These are phyloP conservation scores for Craspedostauros australis DNA, from an alignment of 108 stramenopile genomes.

Conservation along the genomic window DNA sequence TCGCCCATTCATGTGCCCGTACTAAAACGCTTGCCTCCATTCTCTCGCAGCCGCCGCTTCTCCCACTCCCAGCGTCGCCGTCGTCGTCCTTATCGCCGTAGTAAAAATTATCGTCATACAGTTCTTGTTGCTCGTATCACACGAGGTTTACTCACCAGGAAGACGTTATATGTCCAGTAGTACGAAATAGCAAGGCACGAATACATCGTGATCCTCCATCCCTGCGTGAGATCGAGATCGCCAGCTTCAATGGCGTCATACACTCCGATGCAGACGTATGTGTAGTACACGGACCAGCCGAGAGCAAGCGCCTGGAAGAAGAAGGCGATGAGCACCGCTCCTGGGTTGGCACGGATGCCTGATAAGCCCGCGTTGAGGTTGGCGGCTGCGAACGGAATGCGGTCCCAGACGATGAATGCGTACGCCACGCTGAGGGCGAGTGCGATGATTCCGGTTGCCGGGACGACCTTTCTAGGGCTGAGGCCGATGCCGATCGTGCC, in stretches of 20 bases:
- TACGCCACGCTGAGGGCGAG: constrained; percentile 66
- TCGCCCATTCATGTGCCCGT: too few relatives aligned
- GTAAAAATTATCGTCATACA: not conserved
- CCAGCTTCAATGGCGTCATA: constrained; percentile 67
- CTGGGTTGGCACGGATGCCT: constrained; percentile 59
- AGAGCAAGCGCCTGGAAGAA: constrained; percentile 66
- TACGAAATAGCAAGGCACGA: constrained; percentile 56
- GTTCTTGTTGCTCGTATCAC: not conserved
- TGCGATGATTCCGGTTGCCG: constrained; percentile 74
- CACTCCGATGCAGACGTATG: constrained; percentile 58
- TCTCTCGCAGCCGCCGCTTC: too few relatives aligned
- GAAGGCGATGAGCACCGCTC: constrained; percentile 53
- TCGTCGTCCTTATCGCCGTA: too few relatives aligned
- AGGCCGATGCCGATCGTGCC: constrained; percentile 82
- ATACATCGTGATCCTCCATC: constrained; percentile 23
- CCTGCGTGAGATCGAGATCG: constrained; percentile 32
- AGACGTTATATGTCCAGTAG: constrained; percentile 81
- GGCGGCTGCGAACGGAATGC: constrained; percentile 73
- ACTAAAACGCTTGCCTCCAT: too few relatives aligned
- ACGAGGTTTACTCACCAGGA: constrained; percentile 71
- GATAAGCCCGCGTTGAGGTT: constrained; percentile 56
- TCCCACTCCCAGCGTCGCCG: too few relatives aligned
- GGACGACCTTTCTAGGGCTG: constrained; percentile 73
- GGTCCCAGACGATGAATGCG: constrained; percentile 73
- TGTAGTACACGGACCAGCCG: constrained; percentile 61